Evolutionary conservation across 805 yeast genomes (phyloP), one percentile per base, ranked within the genome.

Genomic region (Gaillardinia entomophila): DNA sequence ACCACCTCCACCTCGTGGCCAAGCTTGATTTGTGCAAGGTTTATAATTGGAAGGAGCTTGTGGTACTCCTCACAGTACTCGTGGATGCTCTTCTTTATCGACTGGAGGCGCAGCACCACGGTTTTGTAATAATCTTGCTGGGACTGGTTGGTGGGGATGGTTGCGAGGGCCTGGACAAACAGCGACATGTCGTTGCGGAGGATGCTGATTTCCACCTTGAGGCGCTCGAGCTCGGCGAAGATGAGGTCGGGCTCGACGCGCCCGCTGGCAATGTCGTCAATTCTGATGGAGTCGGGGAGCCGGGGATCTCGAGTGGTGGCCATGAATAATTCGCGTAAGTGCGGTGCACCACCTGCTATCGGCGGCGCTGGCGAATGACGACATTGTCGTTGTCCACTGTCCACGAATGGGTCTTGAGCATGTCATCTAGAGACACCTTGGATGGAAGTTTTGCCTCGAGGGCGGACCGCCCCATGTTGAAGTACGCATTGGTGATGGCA

Each of bases 1-100:
- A 57, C 51, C 10, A 58, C 65, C 41, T 71, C 77, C 3, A 69
- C 76, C 26, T 67, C 73, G 35, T 69, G 62, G 0, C 78, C 78
- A 30, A 66, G 52, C 37, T 68, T 70, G 20, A 68, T 61, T 45
- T 73, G 77, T 1, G 77, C 61, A 38, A 70, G 60, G 40, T 73
- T 60, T 27, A 74, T 68, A 26, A 74, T 60, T 3, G 80, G 79
- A 2, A 71, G 49, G 12, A 74, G 50, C 35, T 66, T 54, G 31
- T 62, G 68, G 46, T 71, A 74, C 32, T 67, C 58, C 4, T 43
- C 52, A 38, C 68, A 61, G 37, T 72, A 73, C 3, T 59, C 62
- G 19, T 60, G 60, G 27, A 73, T 67, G 33, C 60, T 55, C 11
- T 35, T 42, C 38, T 63, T 66, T 4, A 73, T 57, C 6, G 54